Percentiles rank a stretch among this genome's conserved stretches.
Conservation (phyloP, 257 asterid species). For the Gentiana straminea region DNA sequence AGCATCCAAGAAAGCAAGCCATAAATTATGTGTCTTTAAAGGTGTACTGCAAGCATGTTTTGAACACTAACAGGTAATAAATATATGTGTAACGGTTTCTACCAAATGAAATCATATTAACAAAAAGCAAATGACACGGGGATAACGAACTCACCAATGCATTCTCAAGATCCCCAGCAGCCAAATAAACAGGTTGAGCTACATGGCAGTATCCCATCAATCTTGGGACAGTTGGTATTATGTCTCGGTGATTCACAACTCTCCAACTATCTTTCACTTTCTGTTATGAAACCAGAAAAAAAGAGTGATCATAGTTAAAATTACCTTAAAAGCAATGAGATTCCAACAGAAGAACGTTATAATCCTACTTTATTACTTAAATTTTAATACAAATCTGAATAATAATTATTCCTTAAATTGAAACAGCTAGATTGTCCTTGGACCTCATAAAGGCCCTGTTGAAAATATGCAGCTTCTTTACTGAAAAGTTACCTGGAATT, state of each 20-base stretch:
- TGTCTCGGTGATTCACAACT: slow-evolving; percentile 92
- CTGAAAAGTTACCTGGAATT: too few relatives aligned
- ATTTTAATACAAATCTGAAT: too few relatives aligned
- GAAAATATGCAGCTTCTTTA: too few relatives aligned
- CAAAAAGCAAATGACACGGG: too few relatives aligned
- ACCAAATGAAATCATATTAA: neutral
- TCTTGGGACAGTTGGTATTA: slow-evolving; percentile 96
- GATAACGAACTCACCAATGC: slow-evolving; percentile 30
- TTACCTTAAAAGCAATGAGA: too few relatives aligned
- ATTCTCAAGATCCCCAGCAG: slow-evolving; percentile 41
- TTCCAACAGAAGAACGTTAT: too few relatives aligned
- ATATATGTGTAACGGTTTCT: neutral
- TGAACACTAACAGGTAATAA: too few relatives aligned
- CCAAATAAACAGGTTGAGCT: slow-evolving; percentile 89
- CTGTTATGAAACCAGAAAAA: slow-evolving; percentile 29
- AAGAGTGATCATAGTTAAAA: neutral
- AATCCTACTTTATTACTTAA: too few relatives aligned
- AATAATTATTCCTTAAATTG: too few relatives aligned
- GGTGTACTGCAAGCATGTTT: too few relatives aligned
- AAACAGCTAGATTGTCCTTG: too few relatives aligned
- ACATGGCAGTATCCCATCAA: slow-evolving; percentile 99
- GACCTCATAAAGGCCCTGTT: too few relatives aligned
- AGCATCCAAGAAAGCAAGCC: neutral
- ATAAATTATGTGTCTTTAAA: neutral
- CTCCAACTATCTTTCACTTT: slow-evolving; percentile 92